Percentiles rank a stretch among this genome's conserved stretches.
phyloP scores from a whole-genome alignment of 2,329 filamentous ascomycete genomes.

The Paecilomyces sp. region DNA sequence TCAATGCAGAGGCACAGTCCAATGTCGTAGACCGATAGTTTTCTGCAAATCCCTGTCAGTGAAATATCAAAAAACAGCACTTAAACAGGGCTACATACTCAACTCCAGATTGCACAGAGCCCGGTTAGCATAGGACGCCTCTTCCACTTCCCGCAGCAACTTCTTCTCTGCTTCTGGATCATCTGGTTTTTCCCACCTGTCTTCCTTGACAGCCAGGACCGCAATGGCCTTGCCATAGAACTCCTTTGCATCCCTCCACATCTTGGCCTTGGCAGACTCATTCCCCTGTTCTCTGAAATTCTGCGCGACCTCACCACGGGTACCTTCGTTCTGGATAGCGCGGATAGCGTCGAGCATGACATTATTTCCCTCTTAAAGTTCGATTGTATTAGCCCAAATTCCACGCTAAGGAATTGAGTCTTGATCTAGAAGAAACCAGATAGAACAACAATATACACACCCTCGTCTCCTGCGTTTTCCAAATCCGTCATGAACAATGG shows the following conservation, averaged over 20 bases:
- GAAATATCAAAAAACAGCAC: not conserved
- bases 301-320: slow-evolving; percentile 69
- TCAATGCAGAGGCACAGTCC: slow-evolving; percentile 74
- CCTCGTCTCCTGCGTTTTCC: slow-evolving; percentile 52
- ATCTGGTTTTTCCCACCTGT: slow-evolving; percentile 43
- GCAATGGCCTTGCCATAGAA: slow-evolving; percentile 85
- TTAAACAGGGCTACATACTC: slow-evolving; percentile 39
- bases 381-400: slow-evolving; percentile 3
- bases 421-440: not conserved
- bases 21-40: slow-evolving; percentile 84
- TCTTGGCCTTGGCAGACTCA: slow-evolving; percentile 67
- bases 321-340: slow-evolving; percentile 88
- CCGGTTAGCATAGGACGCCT: slow-evolving; percentile 76
- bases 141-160: slow-evolving; percentile 59
- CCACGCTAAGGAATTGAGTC: not conserved
- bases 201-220: slow-evolving; percentile 60
- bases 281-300: slow-evolving; percentile 93
- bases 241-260: slow-evolving; percentile 77
- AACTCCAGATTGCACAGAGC: slow-evolving; percentile 85
- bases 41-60: slow-evolving; percentile 36
- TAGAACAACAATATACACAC: slow-evolving; percentile 22
- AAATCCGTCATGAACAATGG: slow-evolving; percentile 96
- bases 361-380: slow-evolving; percentile 57
- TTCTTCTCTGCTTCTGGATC: slow-evolving; percentile 52
- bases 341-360: slow-evolving; percentile 77